Conservation (phyloP, 208 protist species). For the Dictyostelium gargantuum region DNA sequence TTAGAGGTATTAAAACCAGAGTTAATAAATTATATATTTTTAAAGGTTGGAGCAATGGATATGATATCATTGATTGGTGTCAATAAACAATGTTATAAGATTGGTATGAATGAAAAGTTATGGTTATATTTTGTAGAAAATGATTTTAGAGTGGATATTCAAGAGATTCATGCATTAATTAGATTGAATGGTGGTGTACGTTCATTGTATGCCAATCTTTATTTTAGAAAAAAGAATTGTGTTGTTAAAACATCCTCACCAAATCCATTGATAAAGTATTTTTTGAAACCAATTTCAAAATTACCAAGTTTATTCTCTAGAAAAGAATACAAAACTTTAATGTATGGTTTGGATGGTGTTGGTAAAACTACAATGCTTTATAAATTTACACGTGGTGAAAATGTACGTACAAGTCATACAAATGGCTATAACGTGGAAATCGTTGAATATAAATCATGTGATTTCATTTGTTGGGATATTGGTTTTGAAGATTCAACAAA, state of each 20-base stretch:
- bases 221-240: neutral
- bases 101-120: conserved; percentile 42
- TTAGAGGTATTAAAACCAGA: conserved; percentile 5
- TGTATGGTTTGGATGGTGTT: conserved; percentile 25
- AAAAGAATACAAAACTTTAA: conserved; percentile 35
- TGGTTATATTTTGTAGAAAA: conserved; percentile 44
- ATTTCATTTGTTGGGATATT: conserved; percentile 62
- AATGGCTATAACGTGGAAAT: conserved; percentile 52
- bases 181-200: conserved; percentile 16
- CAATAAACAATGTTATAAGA: neutral
- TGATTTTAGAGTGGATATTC: neutral
- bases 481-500: neutral
- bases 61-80: neutral
- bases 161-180: neutral
- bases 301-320: conserved; percentile 1
- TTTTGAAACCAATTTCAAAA: conserved; percentile 7
- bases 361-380: conserved; percentile 43
- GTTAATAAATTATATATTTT: conserved; percentile 50
- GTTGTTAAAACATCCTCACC: neutral
- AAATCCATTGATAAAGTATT: conserved; percentile 17
- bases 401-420: conserved; percentile 8
- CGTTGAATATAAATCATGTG: conserved; percentile 50
- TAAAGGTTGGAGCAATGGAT: conserved; percentile 24
- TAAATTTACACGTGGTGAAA: conserved; percentile 57
- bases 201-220: conserved; percentile 49